Evolutionary conservation across 257 asterid species (phyloP).

Genomic region (Plantago elongata): DNA sequence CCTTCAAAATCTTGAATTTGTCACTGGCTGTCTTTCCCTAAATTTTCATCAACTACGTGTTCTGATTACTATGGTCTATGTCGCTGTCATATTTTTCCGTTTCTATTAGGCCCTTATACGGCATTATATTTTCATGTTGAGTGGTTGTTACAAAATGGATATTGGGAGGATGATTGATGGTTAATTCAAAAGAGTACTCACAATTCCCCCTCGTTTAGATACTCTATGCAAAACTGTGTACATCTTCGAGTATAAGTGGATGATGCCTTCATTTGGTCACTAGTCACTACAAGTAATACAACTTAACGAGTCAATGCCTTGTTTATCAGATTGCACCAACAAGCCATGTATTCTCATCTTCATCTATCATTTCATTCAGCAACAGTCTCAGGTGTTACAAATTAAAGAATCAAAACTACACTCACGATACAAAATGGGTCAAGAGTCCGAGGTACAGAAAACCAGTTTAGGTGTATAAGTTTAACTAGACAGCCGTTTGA

Average conservation of each 20-base stretch:
- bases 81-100: not conserved
- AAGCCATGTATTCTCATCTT: too few relatives aligned
- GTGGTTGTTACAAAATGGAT: too few relatives aligned
- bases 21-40: conserved; percentile 3
- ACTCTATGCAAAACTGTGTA: too few relatives aligned
- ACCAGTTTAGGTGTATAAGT: conserved; percentile 6
- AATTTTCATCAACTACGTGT: not conserved
- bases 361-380: not conserved
- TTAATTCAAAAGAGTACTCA: conserved; percentile 1
- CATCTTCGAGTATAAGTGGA: too few relatives aligned
- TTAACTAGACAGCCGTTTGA: conserved; percentile 7
- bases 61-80: too few relatives aligned
- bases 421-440: not conserved
- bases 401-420: conserved; percentile 18
- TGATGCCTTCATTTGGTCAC: too few relatives aligned
- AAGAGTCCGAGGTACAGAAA: not conserved
- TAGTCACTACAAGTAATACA: too few relatives aligned
- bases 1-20: not conserved
- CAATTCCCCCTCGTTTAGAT: too few relatives aligned
- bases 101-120: not conserved
- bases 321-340: too few relatives aligned
- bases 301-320: too few relatives aligned
- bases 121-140: not conserved
- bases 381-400: conserved; percentile 1
- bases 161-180: not conserved